Conservation (phyloP, 768 basidiomycete species). For the Roridomyces roridus region DNA sequence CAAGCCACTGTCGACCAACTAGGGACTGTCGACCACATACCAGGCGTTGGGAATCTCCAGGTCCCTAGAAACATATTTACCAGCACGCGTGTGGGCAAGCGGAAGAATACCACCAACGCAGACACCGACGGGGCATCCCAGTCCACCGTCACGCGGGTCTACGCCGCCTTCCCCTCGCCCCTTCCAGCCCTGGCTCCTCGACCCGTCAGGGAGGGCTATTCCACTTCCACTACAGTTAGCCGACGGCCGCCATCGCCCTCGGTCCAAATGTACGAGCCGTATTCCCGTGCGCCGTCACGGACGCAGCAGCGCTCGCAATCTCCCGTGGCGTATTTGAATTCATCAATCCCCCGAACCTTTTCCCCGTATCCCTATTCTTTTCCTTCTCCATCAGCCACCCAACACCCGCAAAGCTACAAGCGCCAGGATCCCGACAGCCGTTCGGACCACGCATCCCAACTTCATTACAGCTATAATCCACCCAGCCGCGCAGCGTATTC, state of each 20-base stretch:
- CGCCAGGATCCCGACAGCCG: slow-evolving; percentile 34
- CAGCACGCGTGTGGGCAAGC: slow-evolving; percentile 67
- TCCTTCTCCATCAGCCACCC: slow-evolving; percentile 27
- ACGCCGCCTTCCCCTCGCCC: slow-evolving; percentile 23
- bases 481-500: slow-evolving; percentile 1
- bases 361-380: slow-evolving; percentile 5
- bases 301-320: slow-evolving; percentile 11
- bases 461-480: neutral
- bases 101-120: slow-evolving; percentile 53
- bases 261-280: slow-evolving; percentile 18
- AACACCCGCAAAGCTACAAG: slow-evolving; percentile 48
- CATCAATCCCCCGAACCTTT: slow-evolving; percentile 40
- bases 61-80: slow-evolving; percentile 74
- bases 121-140: slow-evolving; percentile 14
- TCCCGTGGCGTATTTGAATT: slow-evolving; percentile 21
- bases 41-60: slow-evolving; percentile 59
- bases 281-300: slow-evolving; percentile 8
- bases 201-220: neutral
- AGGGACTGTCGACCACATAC: slow-evolving; percentile 73
- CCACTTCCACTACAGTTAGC: neutral
- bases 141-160: slow-evolving; percentile 31
- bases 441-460: slow-evolving; percentile 11
- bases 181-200: slow-evolving; percentile 15
- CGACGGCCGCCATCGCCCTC: slow-evolving; percentile 6
- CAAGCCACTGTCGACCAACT: slow-evolving; percentile 76